Evolutionary conservation across 2,329 filamentous ascomycete genomes (phyloP).

Genomic region (Tolypocladium amazonense): DNA sequence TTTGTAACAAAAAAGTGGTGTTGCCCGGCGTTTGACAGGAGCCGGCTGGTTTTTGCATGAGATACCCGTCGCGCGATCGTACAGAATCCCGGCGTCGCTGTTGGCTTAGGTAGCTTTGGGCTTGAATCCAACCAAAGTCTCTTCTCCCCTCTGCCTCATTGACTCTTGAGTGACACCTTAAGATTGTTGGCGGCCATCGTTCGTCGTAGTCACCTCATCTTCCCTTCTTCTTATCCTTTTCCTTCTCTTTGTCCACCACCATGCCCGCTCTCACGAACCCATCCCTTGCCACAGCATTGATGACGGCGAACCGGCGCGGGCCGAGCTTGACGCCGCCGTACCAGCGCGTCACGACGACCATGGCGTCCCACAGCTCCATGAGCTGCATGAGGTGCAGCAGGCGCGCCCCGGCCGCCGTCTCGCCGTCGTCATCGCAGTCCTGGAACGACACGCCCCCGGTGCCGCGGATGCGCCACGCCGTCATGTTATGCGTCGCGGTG

Average conservation of each 20-base stretch:
- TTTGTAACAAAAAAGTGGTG: background rate
- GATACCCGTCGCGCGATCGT: constrained; percentile 1
- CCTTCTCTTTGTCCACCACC: constrained; percentile 36
- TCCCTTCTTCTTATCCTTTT: constrained; percentile 32
- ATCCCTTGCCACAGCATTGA: constrained; percentile 79
- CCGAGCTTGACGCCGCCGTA: constrained; percentile 87
- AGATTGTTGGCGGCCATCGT: background rate
- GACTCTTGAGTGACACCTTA: background rate
- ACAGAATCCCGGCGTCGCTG: background rate
- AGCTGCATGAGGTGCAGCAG: constrained; percentile 85
- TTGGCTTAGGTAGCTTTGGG: background rate
- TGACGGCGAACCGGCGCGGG: constrained; percentile 79
- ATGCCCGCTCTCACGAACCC: constrained; percentile 70
- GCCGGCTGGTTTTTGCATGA: background rate
- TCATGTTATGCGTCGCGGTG: constrained; percentile 90
- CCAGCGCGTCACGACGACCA: constrained; percentile 92
- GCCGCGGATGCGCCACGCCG: constrained; percentile 75
- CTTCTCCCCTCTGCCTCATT: background rate
- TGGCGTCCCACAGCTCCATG: constrained; percentile 86
- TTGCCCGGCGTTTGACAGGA: background rate
- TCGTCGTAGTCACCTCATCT: constrained; percentile 9
- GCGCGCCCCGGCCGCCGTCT: constrained; percentile 79
- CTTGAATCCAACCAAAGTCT: background rate
- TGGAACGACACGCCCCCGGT: constrained; percentile 43
- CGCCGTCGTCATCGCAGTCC: constrained; percentile 93